Conservation (phyloP, 2,329 filamentous ascomycete genomes). For the Graphilbum fragrans region DNA sequence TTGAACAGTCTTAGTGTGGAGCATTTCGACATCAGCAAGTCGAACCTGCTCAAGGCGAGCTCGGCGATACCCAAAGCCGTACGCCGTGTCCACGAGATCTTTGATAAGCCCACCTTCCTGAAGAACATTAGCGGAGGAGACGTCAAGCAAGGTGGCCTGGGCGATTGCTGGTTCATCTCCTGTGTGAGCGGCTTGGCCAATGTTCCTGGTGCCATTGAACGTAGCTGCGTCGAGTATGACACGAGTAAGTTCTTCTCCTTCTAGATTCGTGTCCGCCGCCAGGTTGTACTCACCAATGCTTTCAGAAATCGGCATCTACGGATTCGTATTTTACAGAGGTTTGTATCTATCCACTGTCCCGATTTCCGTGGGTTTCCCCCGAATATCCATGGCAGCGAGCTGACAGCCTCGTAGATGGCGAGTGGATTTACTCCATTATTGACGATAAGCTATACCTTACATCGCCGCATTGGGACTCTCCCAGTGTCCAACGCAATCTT, state of each 20-base stretch:
- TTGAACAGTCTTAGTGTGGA: constrained; percentile 39
- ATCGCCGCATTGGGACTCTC: constrained; percentile 71
- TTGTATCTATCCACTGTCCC: constrained; percentile 13
- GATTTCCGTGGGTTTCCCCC: not conserved
- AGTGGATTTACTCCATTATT: constrained; percentile 85
- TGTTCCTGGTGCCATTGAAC: constrained; percentile 56
- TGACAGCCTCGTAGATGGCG: constrained; percentile 44
- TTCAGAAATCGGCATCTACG: constrained; percentile 64
- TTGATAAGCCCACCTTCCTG: constrained; percentile 60
- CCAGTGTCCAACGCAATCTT: constrained; percentile 59
- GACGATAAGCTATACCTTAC: constrained; percentile 84
- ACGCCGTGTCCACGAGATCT: constrained; percentile 64
- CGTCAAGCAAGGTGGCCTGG: constrained; percentile 64
- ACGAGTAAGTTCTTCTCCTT: constrained; percentile 28
- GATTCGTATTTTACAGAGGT: constrained; percentile 73
- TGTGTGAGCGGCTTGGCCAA: constrained; percentile 67
- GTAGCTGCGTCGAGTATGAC: constrained; percentile 65
- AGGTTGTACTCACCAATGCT: too few species aligned
- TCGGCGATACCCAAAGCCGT: constrained; percentile 57
- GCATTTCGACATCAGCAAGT: constrained; percentile 32
- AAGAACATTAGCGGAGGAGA: constrained; percentile 56
- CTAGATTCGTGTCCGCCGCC: not conserved
- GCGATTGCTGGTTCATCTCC: constrained; percentile 78
- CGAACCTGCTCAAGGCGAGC: constrained; percentile 31
- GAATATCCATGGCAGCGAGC: too few species aligned